phyloP scores from a whole-genome alignment of 805 yeast species.

The Candida xiaguanensis region DNA sequence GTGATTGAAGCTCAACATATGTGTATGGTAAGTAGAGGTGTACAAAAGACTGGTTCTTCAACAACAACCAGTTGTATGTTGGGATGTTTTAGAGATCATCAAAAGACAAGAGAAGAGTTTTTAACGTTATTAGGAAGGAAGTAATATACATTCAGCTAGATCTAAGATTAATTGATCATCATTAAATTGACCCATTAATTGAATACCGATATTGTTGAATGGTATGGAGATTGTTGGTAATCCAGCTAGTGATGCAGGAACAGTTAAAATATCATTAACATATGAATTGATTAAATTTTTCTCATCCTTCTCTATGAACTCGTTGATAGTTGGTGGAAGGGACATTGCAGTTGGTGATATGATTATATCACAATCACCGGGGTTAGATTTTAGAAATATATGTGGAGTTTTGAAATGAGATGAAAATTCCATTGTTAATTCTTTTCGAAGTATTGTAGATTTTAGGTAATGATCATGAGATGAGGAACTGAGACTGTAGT shows the following conservation, averaged over 20 bases:
- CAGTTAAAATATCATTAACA: conserved; percentile 78
- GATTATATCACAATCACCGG: conserved; percentile 50
- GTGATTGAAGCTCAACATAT: conserved; percentile 97
- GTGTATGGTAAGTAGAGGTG: conserved; percentile 99
- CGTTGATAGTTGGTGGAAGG: conserved; percentile 50
- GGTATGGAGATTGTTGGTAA: conserved; percentile 85
- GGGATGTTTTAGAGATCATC: conserved; percentile 91
- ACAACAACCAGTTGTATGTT: conserved; percentile 97
- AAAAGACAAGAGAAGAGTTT: conserved; percentile 95
- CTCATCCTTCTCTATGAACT: conserved; percentile 31
- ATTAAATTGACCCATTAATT: conserved; percentile 82
- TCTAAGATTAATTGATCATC: conserved; percentile 64
- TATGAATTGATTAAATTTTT: conserved; percentile 57
- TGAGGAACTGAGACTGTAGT: conserved; percentile 76
- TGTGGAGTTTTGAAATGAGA: conserved; percentile 53
- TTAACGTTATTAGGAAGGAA: conserved; percentile 71
- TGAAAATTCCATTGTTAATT: conserved; percentile 64
- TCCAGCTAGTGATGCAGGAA: conserved; percentile 91
- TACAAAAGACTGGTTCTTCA: conserved; percentile 90
- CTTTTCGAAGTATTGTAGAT: conserved; percentile 66
- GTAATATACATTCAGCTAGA: conserved; percentile 19
- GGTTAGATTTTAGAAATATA: conserved; percentile 14
- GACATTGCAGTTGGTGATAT: conserved; percentile 69
- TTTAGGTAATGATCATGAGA: conserved; percentile 70
- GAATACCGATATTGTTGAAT: conserved; percentile 59